Base-by-base conservation (phyloP, 1,139 yeast genomes). In the Geotrichum aggregatum region DNA sequence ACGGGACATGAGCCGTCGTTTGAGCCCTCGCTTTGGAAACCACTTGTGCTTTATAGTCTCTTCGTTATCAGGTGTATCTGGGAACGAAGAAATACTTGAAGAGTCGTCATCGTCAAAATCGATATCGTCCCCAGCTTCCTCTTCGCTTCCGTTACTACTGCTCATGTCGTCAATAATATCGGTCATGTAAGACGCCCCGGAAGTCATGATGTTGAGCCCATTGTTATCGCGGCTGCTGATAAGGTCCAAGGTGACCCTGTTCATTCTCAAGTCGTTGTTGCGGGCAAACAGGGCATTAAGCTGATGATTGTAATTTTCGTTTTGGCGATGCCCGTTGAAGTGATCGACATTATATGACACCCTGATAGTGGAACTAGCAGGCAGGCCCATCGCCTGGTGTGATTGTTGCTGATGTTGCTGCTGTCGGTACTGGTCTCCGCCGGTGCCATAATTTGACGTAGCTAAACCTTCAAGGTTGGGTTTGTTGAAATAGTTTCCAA, bases 1-100 rank as follows among this genome's bases (percentile, higher is more conserved):
- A 30, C 94, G 71, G 10, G 84, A 80, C 55, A 78, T 78, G 33
- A 87, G 71, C 56, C 79, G 79, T 54, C 95, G 72, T 58, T 82
- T 59, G 3, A 63, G 54, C 11, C 50, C 56, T 21, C 33, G 28
- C 18, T 34, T 34, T 5, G 54, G 54, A 11, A 44, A 16, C 48
- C 44, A 22, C 52, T 56, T 10, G 60, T 22, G 18, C n/a, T 33
- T 47, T 1, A 35, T 47, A 13, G 47, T 49, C 1, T 21, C 41
- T 8, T 5, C 28, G 5, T 24, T 8, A 6, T 40, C 36, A 10
- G 46, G 43, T 5, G 43, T 31, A 13, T 55, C 56, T 19, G 46
- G 41, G 21, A 38, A 49, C 14, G 49, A 45, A n/a, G 52, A 43
- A 2, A 44, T 42, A 5, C 49, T 47, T 8, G 49, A 35, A n/a